phyloP scores from a whole-genome alignment of 305 asterid species.

The Fraxinus sp. region DNA sequence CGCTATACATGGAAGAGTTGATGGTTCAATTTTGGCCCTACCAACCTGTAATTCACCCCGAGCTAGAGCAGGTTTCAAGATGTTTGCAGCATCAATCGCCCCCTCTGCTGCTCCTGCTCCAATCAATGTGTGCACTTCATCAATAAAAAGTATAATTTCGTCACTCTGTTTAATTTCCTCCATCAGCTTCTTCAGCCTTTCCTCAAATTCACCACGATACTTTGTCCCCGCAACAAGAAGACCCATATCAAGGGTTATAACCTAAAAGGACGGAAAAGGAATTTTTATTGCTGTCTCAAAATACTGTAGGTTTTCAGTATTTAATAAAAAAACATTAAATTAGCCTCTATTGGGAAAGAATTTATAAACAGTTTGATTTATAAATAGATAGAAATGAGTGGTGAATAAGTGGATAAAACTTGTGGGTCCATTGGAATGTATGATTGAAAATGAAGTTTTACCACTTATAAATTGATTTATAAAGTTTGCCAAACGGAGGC shows the following conservation, averaged over 20 bases:
- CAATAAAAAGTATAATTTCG: constrained; percentile 89
- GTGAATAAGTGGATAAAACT: background rate
- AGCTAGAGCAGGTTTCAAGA: constrained; percentile 93
- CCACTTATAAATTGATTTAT: background rate
- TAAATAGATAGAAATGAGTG: background rate
- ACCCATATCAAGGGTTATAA: constrained; percentile 94
- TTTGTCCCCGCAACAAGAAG: constrained; percentile 97
- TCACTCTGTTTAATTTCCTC: constrained; percentile 95
- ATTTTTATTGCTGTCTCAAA: background rate
- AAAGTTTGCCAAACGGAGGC: background rate
- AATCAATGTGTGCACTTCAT: constrained; percentile 95
- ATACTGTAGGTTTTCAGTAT: background rate
- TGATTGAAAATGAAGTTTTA: background rate
- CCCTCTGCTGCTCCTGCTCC: constrained; percentile 99
- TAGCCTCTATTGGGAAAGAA: background rate
- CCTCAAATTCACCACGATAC: constrained; percentile 99
- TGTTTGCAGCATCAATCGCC: constrained; percentile 97
- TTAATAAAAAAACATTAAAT: background rate
- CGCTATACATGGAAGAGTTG: background rate
- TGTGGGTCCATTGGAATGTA: background rate
- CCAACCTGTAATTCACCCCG: constrained; percentile 97
- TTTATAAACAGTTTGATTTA: background rate
- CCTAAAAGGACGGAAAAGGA: constrained; percentile 44
- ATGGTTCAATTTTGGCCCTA: background rate
- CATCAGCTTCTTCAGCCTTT: constrained; percentile 91